phyloP scores from a whole-genome alignment of 192 early-diverging fungal species.

The Podila epigama region DNA sequence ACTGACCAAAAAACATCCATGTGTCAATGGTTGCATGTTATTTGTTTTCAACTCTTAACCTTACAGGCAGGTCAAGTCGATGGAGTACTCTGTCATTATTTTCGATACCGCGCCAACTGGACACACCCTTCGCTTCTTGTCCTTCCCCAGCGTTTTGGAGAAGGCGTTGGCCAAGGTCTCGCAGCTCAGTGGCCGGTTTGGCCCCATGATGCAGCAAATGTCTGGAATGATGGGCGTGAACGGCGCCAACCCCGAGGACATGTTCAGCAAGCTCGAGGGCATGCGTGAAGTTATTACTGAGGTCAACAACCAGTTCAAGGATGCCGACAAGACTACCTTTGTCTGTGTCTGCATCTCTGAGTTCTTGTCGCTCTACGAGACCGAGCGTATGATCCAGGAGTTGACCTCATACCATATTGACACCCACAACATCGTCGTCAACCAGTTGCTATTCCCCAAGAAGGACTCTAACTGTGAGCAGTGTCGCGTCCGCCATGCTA shows the following conservation, averaged over 20 bases:
- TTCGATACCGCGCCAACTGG: slow-evolving; percentile 99
- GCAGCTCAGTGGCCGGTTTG: slow-evolving; percentile 91
- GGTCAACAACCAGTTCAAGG: slow-evolving; percentile 99
- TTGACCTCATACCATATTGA: slow-evolving; percentile 97
- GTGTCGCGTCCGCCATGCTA: slow-evolving; percentile 93
- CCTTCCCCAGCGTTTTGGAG: slow-evolving; percentile 96
- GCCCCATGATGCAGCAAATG: slow-evolving; percentile 97
- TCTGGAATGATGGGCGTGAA: slow-evolving; percentile 89
- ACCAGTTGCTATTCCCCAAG: slow-evolving; percentile 97
- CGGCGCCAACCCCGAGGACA: slow-evolving; percentile 85
- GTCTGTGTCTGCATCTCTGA: slow-evolving; percentile 99
- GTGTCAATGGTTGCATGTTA: neutral
- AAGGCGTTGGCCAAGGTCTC: slow-evolving; percentile 97
- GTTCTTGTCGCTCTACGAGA: slow-evolving; percentile 99
- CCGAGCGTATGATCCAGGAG: slow-evolving; percentile 99
- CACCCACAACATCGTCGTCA: slow-evolving; percentile 99
- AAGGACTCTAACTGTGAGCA: slow-evolving; percentile 84
- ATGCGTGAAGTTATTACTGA: slow-evolving; percentile 98
- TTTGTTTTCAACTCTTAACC: neutral
- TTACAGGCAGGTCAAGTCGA: slow-evolving; percentile 91
- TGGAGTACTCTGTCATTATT: slow-evolving; percentile 98
- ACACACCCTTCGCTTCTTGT: slow-evolving; percentile 98
- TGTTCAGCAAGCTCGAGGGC: slow-evolving; percentile 93
- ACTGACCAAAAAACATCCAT: neutral
- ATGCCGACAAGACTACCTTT: slow-evolving; percentile 99